A percentile compares a stretch with the other conserved stretches of the same genome.
phyloP scores from a whole-genome alignment of 176 grass and related monocot species.

The Triticum monococcum region DNA sequence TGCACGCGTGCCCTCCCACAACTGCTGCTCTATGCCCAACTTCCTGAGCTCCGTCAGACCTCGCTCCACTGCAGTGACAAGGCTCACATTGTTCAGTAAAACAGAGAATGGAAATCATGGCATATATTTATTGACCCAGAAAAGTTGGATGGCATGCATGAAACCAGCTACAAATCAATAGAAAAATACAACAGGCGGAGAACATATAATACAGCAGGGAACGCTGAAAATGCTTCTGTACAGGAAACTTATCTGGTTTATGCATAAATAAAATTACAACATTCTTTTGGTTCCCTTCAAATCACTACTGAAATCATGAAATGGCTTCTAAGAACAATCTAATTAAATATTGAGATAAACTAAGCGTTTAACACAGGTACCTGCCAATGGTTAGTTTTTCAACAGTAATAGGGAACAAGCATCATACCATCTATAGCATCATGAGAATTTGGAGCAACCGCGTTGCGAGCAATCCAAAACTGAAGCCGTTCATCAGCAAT shows the following conservation, averaged over 20 bases:
- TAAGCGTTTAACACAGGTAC: background rate
- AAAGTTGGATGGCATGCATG: background rate
- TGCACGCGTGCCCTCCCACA: constrained; percentile 84
- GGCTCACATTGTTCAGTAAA: constrained; percentile 11
- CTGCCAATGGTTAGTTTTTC: background rate
- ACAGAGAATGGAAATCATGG: background rate
- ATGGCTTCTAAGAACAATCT: background rate
- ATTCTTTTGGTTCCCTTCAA: background rate
- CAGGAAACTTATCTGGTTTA: background rate
- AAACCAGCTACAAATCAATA: background rate
- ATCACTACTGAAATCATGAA: background rate
- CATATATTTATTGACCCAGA: background rate
- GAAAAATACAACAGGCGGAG: background rate
- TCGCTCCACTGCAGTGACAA: constrained; percentile 83
- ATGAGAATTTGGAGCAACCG: constrained; percentile 81
- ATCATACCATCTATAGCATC: constrained; percentile 88
- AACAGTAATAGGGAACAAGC: constrained; percentile 3
- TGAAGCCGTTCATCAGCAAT: constrained; percentile 94
- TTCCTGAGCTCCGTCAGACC: constrained; percentile 90
- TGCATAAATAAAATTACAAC: background rate
- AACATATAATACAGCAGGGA: background rate
- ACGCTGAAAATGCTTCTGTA: background rate
- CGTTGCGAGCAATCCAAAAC: constrained; percentile 81
- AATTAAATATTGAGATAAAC: background rate
- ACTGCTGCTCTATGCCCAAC: constrained; percentile 73